phyloP scores from a whole-genome alignment of 805 yeast species.

The Scheffersomyces stipitis region DNA sequence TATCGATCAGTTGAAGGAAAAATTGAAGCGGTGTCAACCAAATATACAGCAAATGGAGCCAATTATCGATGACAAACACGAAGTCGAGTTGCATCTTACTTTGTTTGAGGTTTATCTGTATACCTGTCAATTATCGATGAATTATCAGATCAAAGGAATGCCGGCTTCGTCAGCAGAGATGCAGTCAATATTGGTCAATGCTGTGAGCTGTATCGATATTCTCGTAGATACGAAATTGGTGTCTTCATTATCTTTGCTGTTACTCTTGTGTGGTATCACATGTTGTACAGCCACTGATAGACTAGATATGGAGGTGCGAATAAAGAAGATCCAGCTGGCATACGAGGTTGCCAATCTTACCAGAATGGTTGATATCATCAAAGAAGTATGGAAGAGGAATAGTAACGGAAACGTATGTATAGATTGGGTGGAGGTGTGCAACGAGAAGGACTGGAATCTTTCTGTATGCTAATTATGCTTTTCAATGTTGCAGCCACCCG shows the following conservation, averaged over 20 bases:
- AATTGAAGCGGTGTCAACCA: constrained; percentile 9
- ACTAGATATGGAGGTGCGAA: constrained; percentile 13
- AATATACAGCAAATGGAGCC: constrained; percentile 8
- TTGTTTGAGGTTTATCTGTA: constrained; percentile 14
- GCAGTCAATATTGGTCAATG: constrained; percentile 9
- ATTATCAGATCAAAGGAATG: constrained; percentile 11
- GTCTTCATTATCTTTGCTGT: constrained; percentile 16
- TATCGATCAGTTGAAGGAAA: not conserved
- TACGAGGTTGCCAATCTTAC: constrained; percentile 36
- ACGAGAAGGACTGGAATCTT: constrained; percentile 4
- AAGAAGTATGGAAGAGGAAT: constrained; percentile 40
- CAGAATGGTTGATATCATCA: constrained; percentile 34
- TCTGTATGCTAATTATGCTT: constrained; percentile 2
- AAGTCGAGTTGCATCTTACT: constrained; percentile 10
- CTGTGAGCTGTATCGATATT: constrained; percentile 11
- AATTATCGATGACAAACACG: constrained; percentile 4
- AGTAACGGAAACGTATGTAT: constrained; percentile 27
- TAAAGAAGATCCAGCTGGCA: constrained; percentile 17
- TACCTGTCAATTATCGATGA: constrained; percentile 14
- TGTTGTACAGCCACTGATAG: constrained; percentile 20
- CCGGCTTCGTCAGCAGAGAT: constrained; percentile 13
- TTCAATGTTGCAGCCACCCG: no score
- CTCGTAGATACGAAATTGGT: constrained; percentile 14
- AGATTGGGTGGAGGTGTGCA: constrained; percentile 42
- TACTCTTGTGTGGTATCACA: constrained; percentile 25